Evolutionary conservation across 1,139 yeast genomes (phyloP).

Genomic region (Debaryomycetaceae sp.): DNA sequence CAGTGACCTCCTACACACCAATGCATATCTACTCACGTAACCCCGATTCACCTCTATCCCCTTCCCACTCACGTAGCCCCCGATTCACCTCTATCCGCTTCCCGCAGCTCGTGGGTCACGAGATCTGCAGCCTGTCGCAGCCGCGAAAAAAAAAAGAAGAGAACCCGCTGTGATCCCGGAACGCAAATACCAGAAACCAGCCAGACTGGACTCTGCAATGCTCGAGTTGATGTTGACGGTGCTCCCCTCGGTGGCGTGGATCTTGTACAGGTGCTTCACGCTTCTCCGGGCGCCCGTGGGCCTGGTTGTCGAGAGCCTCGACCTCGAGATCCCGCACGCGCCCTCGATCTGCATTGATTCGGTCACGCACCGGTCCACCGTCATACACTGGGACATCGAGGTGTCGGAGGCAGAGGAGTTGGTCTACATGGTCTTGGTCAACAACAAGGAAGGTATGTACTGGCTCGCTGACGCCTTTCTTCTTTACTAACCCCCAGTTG

Average conservation of each 20-base stretch:
- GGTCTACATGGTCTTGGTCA: conserved; percentile 32
- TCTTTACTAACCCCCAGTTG: conserved; percentile 18
- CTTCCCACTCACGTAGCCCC: no score
- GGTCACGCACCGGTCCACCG: conserved; percentile 25
- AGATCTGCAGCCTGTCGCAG: no score
- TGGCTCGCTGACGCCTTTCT: not conserved
- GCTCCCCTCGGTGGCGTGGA: conserved; percentile 41
- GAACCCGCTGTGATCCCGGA: no score
- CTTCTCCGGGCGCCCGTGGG: conserved; percentile 36
- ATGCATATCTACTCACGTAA: no score
- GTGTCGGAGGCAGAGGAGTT: conserved; percentile 28
- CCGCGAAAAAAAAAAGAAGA: no score
- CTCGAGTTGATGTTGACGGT: conserved; percentile 39
- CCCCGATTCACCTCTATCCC: no score
- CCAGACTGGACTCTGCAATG: no score
- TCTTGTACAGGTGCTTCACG: conserved; percentile 35
- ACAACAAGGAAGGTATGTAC: conserved; percentile 23
- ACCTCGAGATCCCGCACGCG: conserved; percentile 39
- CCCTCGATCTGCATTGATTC: conserved; percentile 40
- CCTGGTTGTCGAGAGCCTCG: conserved; percentile 30
- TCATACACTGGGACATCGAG: conserved; percentile 43
- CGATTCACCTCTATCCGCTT: no score
- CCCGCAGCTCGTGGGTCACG: no score
- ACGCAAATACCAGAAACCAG: no score
- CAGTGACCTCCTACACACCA: not conserved